Evolutionary conservation across 345 rosid genomes (phyloP), one percentile per base, ranked within the genome.

Genomic region (Geranium rotundifolium): DNA sequence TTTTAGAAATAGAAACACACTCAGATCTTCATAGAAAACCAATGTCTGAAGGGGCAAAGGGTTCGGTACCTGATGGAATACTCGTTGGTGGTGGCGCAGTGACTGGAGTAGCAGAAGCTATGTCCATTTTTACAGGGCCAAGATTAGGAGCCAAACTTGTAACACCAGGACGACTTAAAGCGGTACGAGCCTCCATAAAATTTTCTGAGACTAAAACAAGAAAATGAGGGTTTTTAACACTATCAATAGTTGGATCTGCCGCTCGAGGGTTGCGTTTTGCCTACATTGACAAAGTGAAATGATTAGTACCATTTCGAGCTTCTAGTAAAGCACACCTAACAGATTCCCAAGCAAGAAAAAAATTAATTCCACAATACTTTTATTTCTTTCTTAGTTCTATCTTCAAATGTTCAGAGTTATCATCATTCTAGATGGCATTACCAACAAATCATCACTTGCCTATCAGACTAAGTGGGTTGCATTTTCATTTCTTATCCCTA

Each of bases 131-230:
- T 30, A 86, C 76, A 58, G 97, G 83, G 77, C 87, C 83, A 72
- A 81, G 95, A 67, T 70, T 88, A 62, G 88, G 66, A 61, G 87
- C 67, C 76, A 90, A 69, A 81, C 68, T 84, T 65, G 89, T 54
- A 68, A 70, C 76, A 73, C 89, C 90, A 65, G 92, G 69, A 66
- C 77, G 79, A 77, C 90, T 86, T 69, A 93, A 81, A 77, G 96
- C 88, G 73, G 88, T 79, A 71, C 87, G 80, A 57, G 97, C 99
- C 81, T 89, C 98, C 82, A 84, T 75, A 77, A 93, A 93, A 65
- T 77, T 85, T 65, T 88, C 96, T 16, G 99, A 85, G 73, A 93
- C 86, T 50, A 93, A 77, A 70, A 86, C 81, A 76, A 93, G 97
- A 78, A 73, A 85, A 58, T 84, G 89, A 61, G 95, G 71, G 65